A percentile compares a stretch with the other conserved stretches of the same genome.
Evolutionary conservation across 331 rosid genomes (phyloP).

Genomic region (Malus hybrid): DNA sequence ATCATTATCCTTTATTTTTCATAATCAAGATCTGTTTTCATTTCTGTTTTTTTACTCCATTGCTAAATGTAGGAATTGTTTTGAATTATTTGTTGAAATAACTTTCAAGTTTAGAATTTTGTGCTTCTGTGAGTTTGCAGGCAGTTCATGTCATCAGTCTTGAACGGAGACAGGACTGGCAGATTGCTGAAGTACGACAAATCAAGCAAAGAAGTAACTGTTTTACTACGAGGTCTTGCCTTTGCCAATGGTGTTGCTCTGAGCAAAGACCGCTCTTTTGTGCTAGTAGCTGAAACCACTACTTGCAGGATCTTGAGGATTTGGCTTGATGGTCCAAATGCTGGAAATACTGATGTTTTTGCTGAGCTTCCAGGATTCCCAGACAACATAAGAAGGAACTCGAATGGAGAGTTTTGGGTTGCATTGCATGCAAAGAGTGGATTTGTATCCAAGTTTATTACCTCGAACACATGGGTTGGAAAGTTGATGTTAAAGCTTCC

Average conservation of each 20-base stretch:
- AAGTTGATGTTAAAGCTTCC: conserved; percentile 47
- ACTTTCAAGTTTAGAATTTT: not conserved
- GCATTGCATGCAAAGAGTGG: conserved; percentile 69
- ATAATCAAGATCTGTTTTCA: not conserved
- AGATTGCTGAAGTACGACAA: conserved; percentile 58
- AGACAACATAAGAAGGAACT: conserved; percentile 66
- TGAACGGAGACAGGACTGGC: conserved; percentile 67
- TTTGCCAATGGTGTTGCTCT: conserved; percentile 88
- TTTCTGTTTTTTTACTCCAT: too few relatives aligned
- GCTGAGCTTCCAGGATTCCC: conserved; percentile 74
- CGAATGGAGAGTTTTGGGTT: conserved; percentile 78
- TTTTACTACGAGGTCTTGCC: conserved; percentile 49
- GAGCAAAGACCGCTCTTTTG: conserved; percentile 65
- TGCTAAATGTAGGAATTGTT: too few relatives aligned
- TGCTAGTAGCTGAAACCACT: conserved; percentile 73
- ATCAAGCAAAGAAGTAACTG: conserved; percentile 55
- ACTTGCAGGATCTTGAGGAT: conserved; percentile 50
- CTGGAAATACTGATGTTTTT: conserved; percentile 57
- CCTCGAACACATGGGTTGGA: conserved; percentile 54
- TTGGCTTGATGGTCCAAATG: conserved; percentile 74
- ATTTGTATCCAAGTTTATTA: conserved; percentile 27
- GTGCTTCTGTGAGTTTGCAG: conserved; percentile 33
- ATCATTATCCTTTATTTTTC: not conserved
- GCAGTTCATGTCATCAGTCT: conserved; percentile 61
- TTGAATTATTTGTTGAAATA: not conserved